These are phyloP conservation scores for Puccinia horiana DNA, from an alignment of 1,284 basidiomycete genomes.

Conservation along the genomic window DNA sequence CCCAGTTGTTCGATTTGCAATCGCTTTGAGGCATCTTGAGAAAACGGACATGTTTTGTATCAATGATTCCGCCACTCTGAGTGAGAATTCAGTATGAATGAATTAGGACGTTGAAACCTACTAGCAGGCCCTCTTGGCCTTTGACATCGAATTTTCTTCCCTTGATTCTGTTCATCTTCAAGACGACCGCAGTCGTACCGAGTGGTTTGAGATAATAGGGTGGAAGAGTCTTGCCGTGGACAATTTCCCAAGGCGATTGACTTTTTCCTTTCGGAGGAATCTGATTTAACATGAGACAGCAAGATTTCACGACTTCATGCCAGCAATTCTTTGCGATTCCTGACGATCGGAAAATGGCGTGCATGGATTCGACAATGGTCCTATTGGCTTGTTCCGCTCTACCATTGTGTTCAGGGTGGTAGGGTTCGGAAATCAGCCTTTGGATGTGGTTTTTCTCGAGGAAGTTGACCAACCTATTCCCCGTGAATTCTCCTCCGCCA, in stretches of 20 bases:
- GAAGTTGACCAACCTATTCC: background rate
- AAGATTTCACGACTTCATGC: background rate
- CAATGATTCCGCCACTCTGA: background rate
- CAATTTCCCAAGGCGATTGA: background rate
- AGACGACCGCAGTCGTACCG: background rate
- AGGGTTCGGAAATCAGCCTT: background rate
- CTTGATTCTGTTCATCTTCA: background rate
- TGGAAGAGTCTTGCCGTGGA: background rate
- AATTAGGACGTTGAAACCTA: background rate
- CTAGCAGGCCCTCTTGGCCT: background rate
- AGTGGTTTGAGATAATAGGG: background rate
- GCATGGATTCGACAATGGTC: background rate
- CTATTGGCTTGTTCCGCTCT: background rate
- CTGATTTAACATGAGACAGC: too few relatives aligned
- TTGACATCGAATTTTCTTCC: background rate
- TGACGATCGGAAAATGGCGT: background rate
- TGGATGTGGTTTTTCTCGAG: background rate
- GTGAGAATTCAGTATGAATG: background rate
- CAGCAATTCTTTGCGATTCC: background rate
- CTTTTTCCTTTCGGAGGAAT: background rate
- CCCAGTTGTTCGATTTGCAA: background rate
- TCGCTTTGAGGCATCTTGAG: background rate
- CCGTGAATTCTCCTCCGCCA: background rate
- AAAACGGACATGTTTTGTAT: background rate
- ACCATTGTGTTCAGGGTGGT: background rate